Evolutionary conservation across 441 rosid species (phyloP).

Genomic region (Populus hybrid): DNA sequence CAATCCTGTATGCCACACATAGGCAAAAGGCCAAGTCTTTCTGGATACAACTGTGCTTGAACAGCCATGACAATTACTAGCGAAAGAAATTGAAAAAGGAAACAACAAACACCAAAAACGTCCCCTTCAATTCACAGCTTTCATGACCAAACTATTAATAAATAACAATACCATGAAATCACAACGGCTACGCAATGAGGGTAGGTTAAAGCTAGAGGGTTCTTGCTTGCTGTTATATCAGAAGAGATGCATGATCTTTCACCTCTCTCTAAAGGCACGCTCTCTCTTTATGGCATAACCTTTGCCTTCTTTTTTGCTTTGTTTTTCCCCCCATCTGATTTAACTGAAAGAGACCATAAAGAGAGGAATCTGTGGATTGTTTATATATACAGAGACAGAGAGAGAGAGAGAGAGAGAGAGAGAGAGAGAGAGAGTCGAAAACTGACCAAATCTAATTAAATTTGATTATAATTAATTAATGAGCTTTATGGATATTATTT

Average conservation of each 20-base stretch:
- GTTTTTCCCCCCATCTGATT: not conserved
- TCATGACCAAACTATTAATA: not conserved
- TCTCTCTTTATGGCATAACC: slow-evolving; percentile 22
- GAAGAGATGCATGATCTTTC: slow-evolving; percentile 36
- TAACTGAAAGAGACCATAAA: slow-evolving; percentile 25
- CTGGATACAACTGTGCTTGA: slow-evolving; percentile 41
- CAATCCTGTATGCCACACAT: slow-evolving; percentile 39
- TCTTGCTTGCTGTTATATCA: slow-evolving; percentile 30
- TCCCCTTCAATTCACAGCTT: slow-evolving; percentile 18
- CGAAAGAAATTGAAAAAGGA: not conserved
- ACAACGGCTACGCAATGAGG: slow-evolving; percentile 16
- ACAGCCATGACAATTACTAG: slow-evolving; percentile 32
- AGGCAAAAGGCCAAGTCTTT: slow-evolving; percentile 24
- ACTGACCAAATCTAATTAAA: slow-evolving; percentile 22
- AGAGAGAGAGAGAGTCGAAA: slow-evolving; percentile 1
- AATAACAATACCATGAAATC: not conserved
- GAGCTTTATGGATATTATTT: slow-evolving; percentile 12
- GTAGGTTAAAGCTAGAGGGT: slow-evolving; percentile 26
- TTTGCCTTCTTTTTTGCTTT: slow-evolving; percentile 22
- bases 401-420: not conserved
- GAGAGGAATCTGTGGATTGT: slow-evolving; percentile 4
- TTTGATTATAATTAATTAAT: slow-evolving; percentile 1
- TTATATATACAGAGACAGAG: not conserved
- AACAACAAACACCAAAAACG: slow-evolving; percentile 13
- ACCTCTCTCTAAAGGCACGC: slow-evolving; percentile 5